These are phyloP conservation scores for Aristolochia fimbriata DNA, from an alignment of 164 flowering plant species.

Conservation along the genomic window DNA sequence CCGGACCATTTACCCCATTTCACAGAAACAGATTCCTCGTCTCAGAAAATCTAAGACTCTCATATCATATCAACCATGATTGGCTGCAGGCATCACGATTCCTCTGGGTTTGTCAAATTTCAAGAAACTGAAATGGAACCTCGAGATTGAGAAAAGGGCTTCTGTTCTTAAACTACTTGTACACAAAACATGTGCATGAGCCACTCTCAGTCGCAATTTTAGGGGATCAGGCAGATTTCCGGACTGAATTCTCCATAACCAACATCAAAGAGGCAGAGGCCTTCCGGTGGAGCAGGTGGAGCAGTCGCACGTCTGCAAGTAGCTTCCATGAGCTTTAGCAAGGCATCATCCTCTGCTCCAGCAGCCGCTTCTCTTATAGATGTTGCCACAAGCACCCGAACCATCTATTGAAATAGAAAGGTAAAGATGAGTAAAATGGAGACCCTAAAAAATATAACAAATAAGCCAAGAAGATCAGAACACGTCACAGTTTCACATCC, in stretches of 20 bases:
- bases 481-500: too few species aligned
- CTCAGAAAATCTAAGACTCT: too few species aligned
- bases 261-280: slow-evolving; percentile 82
- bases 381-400: slow-evolving; percentile 93
- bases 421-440: neutral
- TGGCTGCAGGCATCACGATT: too few species aligned
- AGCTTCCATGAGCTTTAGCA: slow-evolving; percentile 80
- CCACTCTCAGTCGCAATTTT: neutral
- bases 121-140: neutral
- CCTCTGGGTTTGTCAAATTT: neutral
- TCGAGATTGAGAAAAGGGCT: neutral
- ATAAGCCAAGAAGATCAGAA: too few species aligned
- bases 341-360: slow-evolving; percentile 74
- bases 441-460: too few species aligned
- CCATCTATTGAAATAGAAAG: slow-evolving; percentile 49
- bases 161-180: neutral
- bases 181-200: too few species aligned
- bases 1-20: too few species aligned
- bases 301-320: slow-evolving; percentile 96
- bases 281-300: slow-evolving; percentile 96
- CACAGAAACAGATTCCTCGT: too few species aligned
- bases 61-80: too few species aligned
- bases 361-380: slow-evolving; percentile 91
- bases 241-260: slow-evolving; percentile 71
- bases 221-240: slow-evolving; percentile 38